Evolutionary conservation across 1,284 basidiomycete genomes (phyloP).

Genomic region (Cutaneotrichosporon cutaneum): DNA sequence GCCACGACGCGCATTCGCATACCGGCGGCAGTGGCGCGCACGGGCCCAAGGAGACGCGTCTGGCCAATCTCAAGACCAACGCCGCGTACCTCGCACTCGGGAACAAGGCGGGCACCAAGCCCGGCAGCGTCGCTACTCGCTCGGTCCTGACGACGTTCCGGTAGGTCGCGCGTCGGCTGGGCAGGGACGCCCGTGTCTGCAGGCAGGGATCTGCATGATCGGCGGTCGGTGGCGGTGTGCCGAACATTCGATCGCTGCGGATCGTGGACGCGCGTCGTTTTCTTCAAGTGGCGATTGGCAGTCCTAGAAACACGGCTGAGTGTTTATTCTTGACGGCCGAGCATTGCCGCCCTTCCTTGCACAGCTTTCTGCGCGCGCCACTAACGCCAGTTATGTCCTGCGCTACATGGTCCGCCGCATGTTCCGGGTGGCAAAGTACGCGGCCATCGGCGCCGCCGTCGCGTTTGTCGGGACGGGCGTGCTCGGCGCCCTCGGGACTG

Average conservation of each 20-base stretch:
- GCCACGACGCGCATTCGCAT: neutral
- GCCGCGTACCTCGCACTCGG: constrained; percentile 49
- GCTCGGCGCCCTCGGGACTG: constrained; percentile 45
- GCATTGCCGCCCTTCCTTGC: neutral
- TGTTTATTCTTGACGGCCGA: neutral
- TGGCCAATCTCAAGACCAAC: constrained; percentile 42
- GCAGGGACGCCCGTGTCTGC: too few species aligned
- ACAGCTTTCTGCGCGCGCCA: neutral
- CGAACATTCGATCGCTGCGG: neutral
- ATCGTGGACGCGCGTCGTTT: neutral
- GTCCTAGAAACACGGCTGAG: too few species aligned
- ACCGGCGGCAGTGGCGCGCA: constrained; percentile 4
- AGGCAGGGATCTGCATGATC: neutral
- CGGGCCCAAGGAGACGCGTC: constrained; percentile 3
- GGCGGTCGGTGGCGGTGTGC: neutral
- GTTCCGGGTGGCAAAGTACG: constrained; percentile 52
- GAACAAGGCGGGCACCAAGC: constrained; percentile 36
- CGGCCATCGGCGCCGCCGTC: constrained; percentile 41
- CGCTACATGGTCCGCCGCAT: constrained; percentile 49
- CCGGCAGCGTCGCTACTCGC: constrained; percentile 44
- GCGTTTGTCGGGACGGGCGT: constrained; percentile 46
- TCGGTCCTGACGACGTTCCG: constrained; percentile 46
- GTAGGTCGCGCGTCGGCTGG: too few species aligned
- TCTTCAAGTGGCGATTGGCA: neutral
- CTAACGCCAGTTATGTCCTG: constrained; percentile 45